Base-by-base conservation (phyloP, 805 yeast species). In the Starmerella asiatica region DNA sequence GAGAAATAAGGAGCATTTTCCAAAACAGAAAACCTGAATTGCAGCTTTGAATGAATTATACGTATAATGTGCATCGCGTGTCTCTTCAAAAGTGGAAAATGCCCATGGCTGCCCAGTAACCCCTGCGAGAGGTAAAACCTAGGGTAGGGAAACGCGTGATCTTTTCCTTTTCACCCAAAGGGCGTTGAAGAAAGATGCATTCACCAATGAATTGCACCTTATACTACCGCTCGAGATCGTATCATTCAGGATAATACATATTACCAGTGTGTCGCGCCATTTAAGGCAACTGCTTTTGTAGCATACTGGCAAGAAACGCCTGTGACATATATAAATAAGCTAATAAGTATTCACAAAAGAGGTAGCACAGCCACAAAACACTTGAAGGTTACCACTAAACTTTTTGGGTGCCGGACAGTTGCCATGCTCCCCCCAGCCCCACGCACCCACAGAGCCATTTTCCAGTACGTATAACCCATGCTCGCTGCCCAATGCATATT, bases 391-490 rank as follows among this genome's bases (percentile, higher is more conserved):
- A 3, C 42, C 45, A 2, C 18, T 20, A 21, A 34, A 38, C 7
- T 4, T 16, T 8, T 9, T 11, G 2, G 48, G 47, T 1, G 94
- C 94, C 2, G 56, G 56, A 60, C 97, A 88, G 55, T 88, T 88
- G 0, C 98, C 98, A 58, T 88, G 98, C 54, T 91, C 97, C 12
- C 95, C 96, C 98, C 98, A 88, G 0, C 98, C 98, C 97, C 97
- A 91, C 2, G 86, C 69, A 39, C 54, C 62, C 0, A 85, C 76
- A 7, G 33, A 16, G 12, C 7, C 17, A 6, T 57, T 49, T 14
- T 55, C 47, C 1, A 33, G 12, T 32, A 71, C 33, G 11, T 50
- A 50, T 15, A 85, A 51, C 0, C 91, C 93, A 57, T 88, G 98
- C 54, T 88, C 97, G 56, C 94, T 82, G 0, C 98, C 98, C 5